phyloP scores from a whole-genome alignment of 140 eudicot genomes.

The Erigeron philadelphicus region DNA sequence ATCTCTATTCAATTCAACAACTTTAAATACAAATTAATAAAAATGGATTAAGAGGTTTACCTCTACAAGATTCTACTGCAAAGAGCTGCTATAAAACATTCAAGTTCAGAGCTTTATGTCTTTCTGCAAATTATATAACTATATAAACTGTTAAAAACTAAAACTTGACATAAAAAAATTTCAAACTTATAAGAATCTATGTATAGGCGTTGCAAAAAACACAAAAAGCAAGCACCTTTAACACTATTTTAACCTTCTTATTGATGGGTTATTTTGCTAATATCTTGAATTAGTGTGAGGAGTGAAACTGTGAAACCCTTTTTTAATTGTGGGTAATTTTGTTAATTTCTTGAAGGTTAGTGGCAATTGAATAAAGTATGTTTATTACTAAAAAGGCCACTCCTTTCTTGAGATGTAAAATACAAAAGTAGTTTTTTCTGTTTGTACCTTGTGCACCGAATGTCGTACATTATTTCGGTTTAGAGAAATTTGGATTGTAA shows the following conservation, averaged over 20 bases:
- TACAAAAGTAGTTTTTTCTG: background rate
- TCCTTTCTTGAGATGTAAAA: constrained; percentile 20
- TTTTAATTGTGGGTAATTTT: constrained; percentile 19
- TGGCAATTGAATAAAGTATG: constrained; percentile 12
- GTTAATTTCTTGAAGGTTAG: constrained; percentile 15
- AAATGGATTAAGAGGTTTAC: constrained; percentile 7
- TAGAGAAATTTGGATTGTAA: background rate
- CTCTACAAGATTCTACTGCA: background rate
- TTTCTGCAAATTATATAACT: constrained; percentile 21
- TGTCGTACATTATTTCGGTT: constrained; percentile 17
- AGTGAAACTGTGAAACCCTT: constrained; percentile 10
- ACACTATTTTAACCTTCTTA: too few relatives aligned
- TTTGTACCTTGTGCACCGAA: constrained; percentile 16
- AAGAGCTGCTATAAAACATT: background rate
- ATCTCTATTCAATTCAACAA: background rate
- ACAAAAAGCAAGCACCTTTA: constrained; percentile 26
- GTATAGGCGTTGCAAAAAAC: background rate
- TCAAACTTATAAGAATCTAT: background rate
- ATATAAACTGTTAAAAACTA: constrained; percentile 19
- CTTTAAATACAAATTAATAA: background rate
- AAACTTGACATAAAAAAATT: background rate
- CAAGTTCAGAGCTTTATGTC: background rate
- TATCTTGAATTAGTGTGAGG: too few relatives aligned
- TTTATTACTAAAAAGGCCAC: background rate
- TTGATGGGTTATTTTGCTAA: too few relatives aligned